Percentiles rank a stretch among this genome's conserved stretches.
Conservation (phyloP, 768 basidiomycete genomes). For the Suillus sp. region DNA sequence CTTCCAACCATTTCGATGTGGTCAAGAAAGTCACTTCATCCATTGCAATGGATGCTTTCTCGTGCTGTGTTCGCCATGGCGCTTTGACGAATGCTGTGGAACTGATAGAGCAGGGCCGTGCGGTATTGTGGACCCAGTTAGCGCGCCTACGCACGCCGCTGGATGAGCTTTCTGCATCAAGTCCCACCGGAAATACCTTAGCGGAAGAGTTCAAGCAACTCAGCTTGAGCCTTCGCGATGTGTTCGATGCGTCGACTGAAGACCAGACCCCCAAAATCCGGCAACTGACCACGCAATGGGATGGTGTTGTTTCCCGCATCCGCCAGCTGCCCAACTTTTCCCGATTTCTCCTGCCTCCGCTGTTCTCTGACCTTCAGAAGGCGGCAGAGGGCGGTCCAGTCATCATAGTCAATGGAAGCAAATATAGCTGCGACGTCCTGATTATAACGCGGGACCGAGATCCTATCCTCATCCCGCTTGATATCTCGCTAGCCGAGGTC, state of each 20-base stretch:
- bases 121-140: slow-evolving; percentile 32
- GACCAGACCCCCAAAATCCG: slow-evolving; percentile 15
- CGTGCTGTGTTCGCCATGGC: slow-evolving; percentile 16
- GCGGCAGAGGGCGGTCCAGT: slow-evolving; percentile 24
- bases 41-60: slow-evolving; percentile 9
- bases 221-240: slow-evolving; percentile 11
- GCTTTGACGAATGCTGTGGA: slow-evolving; percentile 23
- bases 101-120: slow-evolving; percentile 33
- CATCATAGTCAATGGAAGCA: slow-evolving; percentile 20
- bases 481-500: neutral
- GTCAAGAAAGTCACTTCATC: neutral
- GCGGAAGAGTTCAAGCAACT: slow-evolving; percentile 14
- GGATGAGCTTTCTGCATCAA: slow-evolving; percentile 20
- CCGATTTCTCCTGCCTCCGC: slow-evolving; percentile 19
- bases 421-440: slow-evolving; percentile 19
- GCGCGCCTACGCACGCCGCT: slow-evolving; percentile 27
- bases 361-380: slow-evolving; percentile 14
- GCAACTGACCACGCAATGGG: slow-evolving; percentile 14
- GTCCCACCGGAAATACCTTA: neutral
- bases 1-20: slow-evolving; percentile 16
- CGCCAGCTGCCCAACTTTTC: slow-evolving; percentile 18
- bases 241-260: neutral
- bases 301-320: slow-evolving; percentile 12
- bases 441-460: slow-evolving; percentile 6
- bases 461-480: slow-evolving; percentile 4